phyloP scores from a whole-genome alignment of 352 stramenopile genomes.

The Phytophthora cryptogea region DNA sequence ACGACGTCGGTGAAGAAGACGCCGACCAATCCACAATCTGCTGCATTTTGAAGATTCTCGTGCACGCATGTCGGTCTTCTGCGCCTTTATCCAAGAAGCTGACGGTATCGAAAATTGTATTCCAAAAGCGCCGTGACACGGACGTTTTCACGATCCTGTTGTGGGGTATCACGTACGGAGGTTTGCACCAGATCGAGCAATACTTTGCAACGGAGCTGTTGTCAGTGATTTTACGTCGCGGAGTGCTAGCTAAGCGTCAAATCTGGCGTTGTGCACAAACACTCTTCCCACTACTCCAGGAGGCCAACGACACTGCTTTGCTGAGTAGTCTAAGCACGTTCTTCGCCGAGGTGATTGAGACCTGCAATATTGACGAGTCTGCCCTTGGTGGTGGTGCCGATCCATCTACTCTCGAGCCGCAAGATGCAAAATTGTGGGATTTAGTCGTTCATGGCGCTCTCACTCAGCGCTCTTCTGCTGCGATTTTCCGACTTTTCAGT shows the following conservation, averaged over 20 bases:
- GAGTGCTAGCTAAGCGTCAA: constrained; percentile 50
- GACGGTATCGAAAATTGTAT: constrained; percentile 26
- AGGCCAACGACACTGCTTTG: constrained; percentile 40
- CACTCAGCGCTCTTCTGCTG: constrained; percentile 28
- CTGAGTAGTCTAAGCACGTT: constrained; percentile 65
- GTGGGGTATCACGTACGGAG: constrained; percentile 28
- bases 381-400: constrained; percentile 25
- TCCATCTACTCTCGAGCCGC: constrained; percentile 11
- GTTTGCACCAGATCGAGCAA: constrained; percentile 52
- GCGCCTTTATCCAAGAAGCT: constrained; percentile 68
- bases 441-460: constrained; percentile 54
- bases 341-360: constrained; percentile 68
- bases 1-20: constrained; percentile 53
- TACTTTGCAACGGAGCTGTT: constrained; percentile 75
- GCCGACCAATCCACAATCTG: constrained; percentile 68
- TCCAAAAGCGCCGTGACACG: constrained; percentile 28
- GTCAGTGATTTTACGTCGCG: constrained; percentile 59
- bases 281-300: constrained; percentile 50
- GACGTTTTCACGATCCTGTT: constrained; percentile 58
- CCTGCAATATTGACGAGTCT: constrained; percentile 46
- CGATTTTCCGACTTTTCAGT: constrained; percentile 57
- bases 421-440: constrained; percentile 51
- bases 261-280: constrained; percentile 56
- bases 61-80: constrained; percentile 71
- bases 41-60: constrained; percentile 77